These are phyloP conservation scores for Russula vinacea DNA, from an alignment of 768 basidiomycete genomes.

Conservation along the genomic window DNA sequence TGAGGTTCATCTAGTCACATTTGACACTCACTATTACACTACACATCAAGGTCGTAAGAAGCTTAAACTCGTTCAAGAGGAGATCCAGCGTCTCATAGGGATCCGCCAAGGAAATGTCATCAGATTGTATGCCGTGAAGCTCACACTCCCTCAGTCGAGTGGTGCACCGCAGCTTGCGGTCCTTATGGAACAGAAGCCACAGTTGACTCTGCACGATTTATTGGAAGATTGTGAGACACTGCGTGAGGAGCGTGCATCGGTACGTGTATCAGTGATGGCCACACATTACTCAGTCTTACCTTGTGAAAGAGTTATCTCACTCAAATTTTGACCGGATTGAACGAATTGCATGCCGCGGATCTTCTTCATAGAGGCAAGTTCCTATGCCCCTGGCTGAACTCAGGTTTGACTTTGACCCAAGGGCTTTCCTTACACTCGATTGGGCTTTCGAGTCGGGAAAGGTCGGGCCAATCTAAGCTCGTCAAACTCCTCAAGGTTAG, in stretches of 20 bases:
- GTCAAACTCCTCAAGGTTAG: conserved; percentile 73
- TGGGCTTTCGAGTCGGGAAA: conserved; percentile 54
- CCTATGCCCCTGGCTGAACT: not conserved
- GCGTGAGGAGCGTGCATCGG: conserved; percentile 67
- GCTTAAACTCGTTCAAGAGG: conserved; percentile 60
- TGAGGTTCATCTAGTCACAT: conserved; percentile 64
- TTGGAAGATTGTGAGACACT: conserved; percentile 74
- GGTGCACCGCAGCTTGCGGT: conserved; percentile 56
- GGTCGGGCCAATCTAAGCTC: conserved; percentile 52
- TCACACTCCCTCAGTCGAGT: conserved; percentile 49
- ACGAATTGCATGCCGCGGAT: conserved; percentile 59
- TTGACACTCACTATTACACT: conserved; percentile 65
- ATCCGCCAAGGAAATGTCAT: conserved; percentile 67
- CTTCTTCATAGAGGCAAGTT: conserved; percentile 66
- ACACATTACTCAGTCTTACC: not conserved
- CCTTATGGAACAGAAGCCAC: conserved; percentile 67
- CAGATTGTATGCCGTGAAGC: conserved; percentile 63
- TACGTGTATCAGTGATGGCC: conserved; percentile 37
- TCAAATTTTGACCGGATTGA: conserved; percentile 69
- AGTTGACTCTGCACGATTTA: conserved; percentile 65
- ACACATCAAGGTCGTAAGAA: conserved; percentile 71
- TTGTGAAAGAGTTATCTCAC: conserved; percentile 61
- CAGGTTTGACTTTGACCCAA: conserved; percentile 31
- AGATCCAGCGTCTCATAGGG: conserved; percentile 56
- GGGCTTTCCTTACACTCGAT: conserved; percentile 60